These are phyloP conservation scores for Glaciozyma antarctica DNA, from an alignment of 768 basidiomycete species.

Conservation along the genomic window DNA sequence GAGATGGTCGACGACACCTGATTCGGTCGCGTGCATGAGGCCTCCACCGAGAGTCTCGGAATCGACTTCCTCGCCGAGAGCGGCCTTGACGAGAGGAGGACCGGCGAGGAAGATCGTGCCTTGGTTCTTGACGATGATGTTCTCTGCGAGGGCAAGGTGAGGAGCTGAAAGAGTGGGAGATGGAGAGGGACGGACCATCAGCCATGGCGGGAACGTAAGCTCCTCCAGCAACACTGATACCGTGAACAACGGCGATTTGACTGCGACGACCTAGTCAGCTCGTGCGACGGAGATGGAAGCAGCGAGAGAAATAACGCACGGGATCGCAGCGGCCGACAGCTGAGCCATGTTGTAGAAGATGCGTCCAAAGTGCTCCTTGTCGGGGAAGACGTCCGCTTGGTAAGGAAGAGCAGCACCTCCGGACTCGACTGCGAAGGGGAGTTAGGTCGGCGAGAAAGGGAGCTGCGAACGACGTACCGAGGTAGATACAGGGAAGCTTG, in stretches of 20 bases:
- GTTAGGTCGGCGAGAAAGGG: not conserved
- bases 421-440: constrained; percentile 63
- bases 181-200: constrained; percentile 49
- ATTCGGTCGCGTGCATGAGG: constrained; percentile 76
- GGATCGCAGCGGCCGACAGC: constrained; percentile 9
- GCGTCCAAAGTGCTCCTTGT: constrained; percentile 88
- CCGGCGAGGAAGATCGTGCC: constrained; percentile 90
- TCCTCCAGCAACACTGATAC: constrained; percentile 78
- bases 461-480: constrained; percentile 49
- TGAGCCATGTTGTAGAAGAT: constrained; percentile 76
- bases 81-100: constrained; percentile 87
- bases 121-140: constrained; percentile 79
- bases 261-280: not conserved
- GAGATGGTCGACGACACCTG: constrained; percentile 72
- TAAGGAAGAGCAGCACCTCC: constrained; percentile 86
- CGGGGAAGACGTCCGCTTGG: constrained; percentile 66
- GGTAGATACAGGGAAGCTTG: constrained; percentile 78
- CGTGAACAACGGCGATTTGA: constrained; percentile 86
- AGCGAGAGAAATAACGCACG: not conserved
- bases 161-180: too few relatives aligned
- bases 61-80: constrained; percentile 84
- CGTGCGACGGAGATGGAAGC: not conserved
- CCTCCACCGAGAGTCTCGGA: constrained; percentile 87
- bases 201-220: constrained; percentile 79
- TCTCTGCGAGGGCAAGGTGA: constrained; percentile 37